Percentiles rank a stretch among this genome's conserved stretches.
Conservation (phyloP, 192 early-diverging fungal genomes). For the Funneliformis geosporum region DNA sequence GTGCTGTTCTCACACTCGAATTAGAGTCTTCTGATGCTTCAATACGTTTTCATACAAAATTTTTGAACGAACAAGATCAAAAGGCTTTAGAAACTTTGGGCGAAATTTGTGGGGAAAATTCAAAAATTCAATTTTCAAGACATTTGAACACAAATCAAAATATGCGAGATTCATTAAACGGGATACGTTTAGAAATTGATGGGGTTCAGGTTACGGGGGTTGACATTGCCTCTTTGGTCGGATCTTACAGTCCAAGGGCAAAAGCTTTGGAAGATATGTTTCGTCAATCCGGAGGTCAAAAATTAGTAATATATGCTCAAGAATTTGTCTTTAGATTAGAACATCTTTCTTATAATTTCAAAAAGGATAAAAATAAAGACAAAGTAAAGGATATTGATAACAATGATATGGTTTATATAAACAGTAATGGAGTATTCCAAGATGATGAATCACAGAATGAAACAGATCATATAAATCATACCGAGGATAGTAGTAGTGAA, state of each 20-base stretch:
- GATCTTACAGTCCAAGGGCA: constrained; percentile 11
- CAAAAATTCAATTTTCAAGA: constrained; percentile 22
- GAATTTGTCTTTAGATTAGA: constrained; percentile 31
- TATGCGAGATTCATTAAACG: constrained; percentile 24
- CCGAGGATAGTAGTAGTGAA: not conserved
- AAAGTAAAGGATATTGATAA: not conserved
- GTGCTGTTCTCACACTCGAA: constrained; percentile 28
- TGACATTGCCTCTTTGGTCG: constrained; percentile 26
- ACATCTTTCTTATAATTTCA: not conserved
- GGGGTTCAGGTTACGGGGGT: constrained; percentile 28
- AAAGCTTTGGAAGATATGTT: constrained; percentile 32
- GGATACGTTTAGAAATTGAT: constrained; percentile 34
- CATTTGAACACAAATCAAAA: not conserved
- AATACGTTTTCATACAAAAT: constrained; percentile 29
- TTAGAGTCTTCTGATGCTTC: constrained; percentile 12
- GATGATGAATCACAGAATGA: not conserved
- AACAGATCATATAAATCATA: not conserved
- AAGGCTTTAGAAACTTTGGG: constrained; percentile 23
- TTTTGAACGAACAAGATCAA: constrained; percentile 30
- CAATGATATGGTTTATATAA: not conserved
- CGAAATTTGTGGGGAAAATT: constrained; percentile 28
- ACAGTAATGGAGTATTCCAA: not conserved
- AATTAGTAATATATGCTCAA: constrained; percentile 27
- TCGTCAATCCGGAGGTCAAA: constrained; percentile 9
- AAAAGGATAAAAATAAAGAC: not conserved